Evolutionary conservation across 805 yeast genomes (phyloP), one percentile per base, ranked within the genome.

Genomic region (Candida berthetii): DNA sequence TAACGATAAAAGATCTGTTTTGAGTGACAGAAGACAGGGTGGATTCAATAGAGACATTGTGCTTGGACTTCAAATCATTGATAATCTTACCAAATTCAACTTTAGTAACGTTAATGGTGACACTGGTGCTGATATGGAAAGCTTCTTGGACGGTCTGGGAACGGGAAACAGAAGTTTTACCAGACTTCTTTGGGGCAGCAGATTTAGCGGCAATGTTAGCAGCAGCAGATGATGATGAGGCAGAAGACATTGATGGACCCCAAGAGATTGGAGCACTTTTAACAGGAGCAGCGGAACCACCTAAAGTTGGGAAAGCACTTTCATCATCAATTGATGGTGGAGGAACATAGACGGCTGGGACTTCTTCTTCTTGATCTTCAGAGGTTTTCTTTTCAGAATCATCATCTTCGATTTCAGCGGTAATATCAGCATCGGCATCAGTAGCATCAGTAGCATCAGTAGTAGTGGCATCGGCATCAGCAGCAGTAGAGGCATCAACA

Each of bases 1-100:
- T 74, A 50, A 91, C 76, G 57, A 90, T 72, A 55, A 88, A 88
- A 22, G 93, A 85, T 65, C 96, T 81, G 58, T 80, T 81, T 49
- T 81, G 82, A 44, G 85, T 80, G 49, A 75, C 76, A 52, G 78
- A 76, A 36, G 95, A 84, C 42, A 87, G 69, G 41, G 96, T 86
- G 42, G 95, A 84, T 60, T 89, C 96, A 47, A 89, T 78, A 46
- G 78, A 76, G 42, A 89, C 85, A 37, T 72, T 65, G 46, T 80
- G 72, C 29, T 69, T 62, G 44, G 77, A 65, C 63, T 82, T 83
- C 54, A 86, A 74, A 37, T 74, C 65, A 38, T 76, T 69, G 47
- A 88, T 67, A 47, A 86, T 74, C 56, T 81, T 81, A 53, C 81
- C 71, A 46, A 85, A 77, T 50, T 85, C 93, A 18, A 79, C 70